A percentile compares a stretch with the other conserved stretches of the same genome.
Evolutionary conservation across 306 rosid genomes (phyloP).

Genomic region (Canavalia gladiata): DNA sequence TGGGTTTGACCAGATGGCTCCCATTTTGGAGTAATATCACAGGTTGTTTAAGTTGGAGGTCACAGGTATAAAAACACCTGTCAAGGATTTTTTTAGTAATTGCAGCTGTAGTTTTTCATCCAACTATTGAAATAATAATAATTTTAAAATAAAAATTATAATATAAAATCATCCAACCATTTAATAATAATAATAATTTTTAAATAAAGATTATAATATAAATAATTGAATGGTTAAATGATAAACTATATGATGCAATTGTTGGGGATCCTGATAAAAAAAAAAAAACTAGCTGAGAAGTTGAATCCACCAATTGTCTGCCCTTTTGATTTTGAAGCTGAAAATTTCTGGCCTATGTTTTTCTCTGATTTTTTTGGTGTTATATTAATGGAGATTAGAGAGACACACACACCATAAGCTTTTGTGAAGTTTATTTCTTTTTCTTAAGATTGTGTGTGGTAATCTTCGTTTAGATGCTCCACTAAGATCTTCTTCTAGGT

Average conservation of each 20-base stretch:
- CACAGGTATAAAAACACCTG: background rate
- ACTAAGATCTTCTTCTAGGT: background rate
- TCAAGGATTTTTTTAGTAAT: too few species aligned
- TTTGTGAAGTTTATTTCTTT: background rate
- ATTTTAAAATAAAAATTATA: too few species aligned
- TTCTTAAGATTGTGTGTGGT: background rate
- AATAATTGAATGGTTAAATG: too few species aligned
- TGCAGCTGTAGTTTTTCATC: too few species aligned
- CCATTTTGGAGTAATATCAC: conserved; percentile 1
- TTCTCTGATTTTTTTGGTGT: background rate
- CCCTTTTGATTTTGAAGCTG: background rate
- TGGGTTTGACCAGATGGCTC: background rate
- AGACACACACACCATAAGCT: background rate
- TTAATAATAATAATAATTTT: too few species aligned
- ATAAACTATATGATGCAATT: too few species aligned
- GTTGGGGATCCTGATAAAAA: too few species aligned
- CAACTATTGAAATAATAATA: too few species aligned
- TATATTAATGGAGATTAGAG: background rate
- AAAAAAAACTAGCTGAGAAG: too few species aligned
- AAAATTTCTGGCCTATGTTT: background rate
- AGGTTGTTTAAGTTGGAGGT: background rate
- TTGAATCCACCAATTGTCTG: too few species aligned
- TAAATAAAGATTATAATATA: too few species aligned
- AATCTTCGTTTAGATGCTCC: background rate
- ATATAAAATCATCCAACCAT: too few species aligned